These are phyloP conservation scores for Daldinia decipiens DNA, from an alignment of 495 filamentous ascomycete species.

Conservation along the genomic window DNA sequence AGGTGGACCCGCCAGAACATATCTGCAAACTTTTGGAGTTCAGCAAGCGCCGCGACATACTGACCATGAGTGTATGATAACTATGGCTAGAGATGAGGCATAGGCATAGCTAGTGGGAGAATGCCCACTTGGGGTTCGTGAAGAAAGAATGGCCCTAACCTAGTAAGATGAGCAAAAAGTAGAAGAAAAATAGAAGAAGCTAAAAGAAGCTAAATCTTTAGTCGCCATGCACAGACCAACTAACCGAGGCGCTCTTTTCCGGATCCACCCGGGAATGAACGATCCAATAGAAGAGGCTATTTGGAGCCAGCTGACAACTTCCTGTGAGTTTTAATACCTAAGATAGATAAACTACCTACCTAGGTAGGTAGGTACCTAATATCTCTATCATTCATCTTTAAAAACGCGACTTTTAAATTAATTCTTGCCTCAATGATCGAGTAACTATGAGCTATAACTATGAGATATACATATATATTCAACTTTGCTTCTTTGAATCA, in stretches of 20 bases:
- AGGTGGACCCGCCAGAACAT: neutral
- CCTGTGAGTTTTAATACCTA: too few relatives aligned
- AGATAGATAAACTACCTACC: too few relatives aligned
- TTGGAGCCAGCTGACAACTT: too few relatives aligned
- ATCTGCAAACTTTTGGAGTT: constrained; percentile 3
- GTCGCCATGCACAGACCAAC: neutral
- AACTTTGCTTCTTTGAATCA: constrained; percentile 1
- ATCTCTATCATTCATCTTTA: too few relatives aligned
- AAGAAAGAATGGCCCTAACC: neutral
- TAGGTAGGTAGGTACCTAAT: too few relatives aligned
- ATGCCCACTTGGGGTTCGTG: neutral
- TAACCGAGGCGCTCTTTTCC: neutral
- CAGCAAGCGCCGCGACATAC: constrained; percentile 11
- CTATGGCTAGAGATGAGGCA: neutral
- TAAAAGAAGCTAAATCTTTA: neutral
- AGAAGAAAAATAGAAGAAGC: neutral
- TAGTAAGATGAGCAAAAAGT: neutral
- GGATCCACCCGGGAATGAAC: neutral
- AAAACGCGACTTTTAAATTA: too few relatives aligned
- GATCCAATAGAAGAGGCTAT: neutral
- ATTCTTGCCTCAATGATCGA: too few relatives aligned
- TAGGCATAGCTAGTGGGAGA: neutral
- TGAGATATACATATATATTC: neutral
- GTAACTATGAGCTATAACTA: too few relatives aligned
- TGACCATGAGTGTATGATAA: neutral